Conservation (phyloP, 2,329 filamentous ascomycete species). For the Laburnicola sp. region DNA sequence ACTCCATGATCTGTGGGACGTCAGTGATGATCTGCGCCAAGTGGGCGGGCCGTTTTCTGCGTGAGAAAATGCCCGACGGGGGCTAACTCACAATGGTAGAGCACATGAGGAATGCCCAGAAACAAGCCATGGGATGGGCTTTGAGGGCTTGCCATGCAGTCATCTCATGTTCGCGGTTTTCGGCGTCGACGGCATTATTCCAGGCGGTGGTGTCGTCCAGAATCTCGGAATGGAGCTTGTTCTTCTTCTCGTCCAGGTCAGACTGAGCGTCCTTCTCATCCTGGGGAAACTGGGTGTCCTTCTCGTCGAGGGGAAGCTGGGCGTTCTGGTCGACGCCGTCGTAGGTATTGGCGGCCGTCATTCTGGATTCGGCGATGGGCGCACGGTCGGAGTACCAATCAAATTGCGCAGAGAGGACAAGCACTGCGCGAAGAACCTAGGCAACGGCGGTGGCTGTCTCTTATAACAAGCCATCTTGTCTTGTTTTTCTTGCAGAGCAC, state of each 20-base stretch:
- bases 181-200: slow-evolving; percentile 55
- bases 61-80: neutral
- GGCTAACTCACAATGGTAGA: slow-evolving; percentile 53
- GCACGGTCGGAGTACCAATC: too few species aligned
- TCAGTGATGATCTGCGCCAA: neutral
- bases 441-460: neutral
- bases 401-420: neutral
- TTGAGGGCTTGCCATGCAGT: slow-evolving; percentile 52
- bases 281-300: too few species aligned
- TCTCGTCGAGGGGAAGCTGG: neutral
- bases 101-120: slow-evolving; percentile 60
- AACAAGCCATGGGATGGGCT: slow-evolving; percentile 56
- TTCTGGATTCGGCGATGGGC: neutral
- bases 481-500: neutral
- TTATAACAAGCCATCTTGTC: too few species aligned
- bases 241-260: slow-evolving; percentile 17
- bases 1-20: neutral
- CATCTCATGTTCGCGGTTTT: slow-evolving; percentile 58
- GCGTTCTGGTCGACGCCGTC: neutral
- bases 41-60: neutral
- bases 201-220: slow-evolving; percentile 27
- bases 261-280: too few species aligned
- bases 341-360: neutral
- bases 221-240: slow-evolving; percentile 20
- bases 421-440: neutral